phyloP scores from a whole-genome alignment of 768 basidiomycete genomes.

The Suillus americanus region DNA sequence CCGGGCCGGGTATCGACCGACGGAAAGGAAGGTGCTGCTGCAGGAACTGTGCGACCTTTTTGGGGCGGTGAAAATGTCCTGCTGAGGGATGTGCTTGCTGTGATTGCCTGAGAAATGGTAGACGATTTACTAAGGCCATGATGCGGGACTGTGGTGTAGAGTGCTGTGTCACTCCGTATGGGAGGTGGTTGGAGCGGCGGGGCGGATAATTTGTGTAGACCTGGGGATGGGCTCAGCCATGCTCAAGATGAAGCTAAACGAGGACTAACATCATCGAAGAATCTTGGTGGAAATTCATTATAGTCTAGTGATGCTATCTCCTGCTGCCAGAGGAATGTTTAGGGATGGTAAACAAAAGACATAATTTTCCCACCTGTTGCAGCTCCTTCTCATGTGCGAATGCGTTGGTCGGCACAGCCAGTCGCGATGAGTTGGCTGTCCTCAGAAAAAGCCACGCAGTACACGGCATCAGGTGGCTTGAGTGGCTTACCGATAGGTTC shows the following conservation, averaged over 20 bases:
- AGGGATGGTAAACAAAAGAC: not conserved
- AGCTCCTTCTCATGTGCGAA: not conserved
- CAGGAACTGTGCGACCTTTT: not conserved
- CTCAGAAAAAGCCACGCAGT: not conserved
- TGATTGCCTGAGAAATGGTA: not conserved
- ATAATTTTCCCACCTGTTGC: not conserved
- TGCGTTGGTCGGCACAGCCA: not conserved
- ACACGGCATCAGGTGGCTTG: not conserved
- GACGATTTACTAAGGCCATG: not conserved
- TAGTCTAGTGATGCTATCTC: not conserved
- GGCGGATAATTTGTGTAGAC: not conserved
- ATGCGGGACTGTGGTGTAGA: not conserved
- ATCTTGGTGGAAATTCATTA: not conserved
- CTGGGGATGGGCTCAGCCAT: not conserved
- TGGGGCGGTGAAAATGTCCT: not conserved
- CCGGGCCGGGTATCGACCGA: not conserved
- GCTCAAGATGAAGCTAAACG: not conserved
- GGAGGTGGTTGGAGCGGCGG: not conserved
- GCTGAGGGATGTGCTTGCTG: not conserved
- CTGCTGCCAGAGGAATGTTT: not conserved
- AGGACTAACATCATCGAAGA: not conserved
- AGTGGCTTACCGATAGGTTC: not conserved
- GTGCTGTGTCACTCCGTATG: not conserved
- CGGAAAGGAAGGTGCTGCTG: not conserved
- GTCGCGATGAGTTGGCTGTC: not conserved